A percentile compares a stretch with the other conserved stretches of the same genome.
Evolutionary conservation across 1,284 basidiomycete species (phyloP).

Genomic region (Ganoderma resinaceum): DNA sequence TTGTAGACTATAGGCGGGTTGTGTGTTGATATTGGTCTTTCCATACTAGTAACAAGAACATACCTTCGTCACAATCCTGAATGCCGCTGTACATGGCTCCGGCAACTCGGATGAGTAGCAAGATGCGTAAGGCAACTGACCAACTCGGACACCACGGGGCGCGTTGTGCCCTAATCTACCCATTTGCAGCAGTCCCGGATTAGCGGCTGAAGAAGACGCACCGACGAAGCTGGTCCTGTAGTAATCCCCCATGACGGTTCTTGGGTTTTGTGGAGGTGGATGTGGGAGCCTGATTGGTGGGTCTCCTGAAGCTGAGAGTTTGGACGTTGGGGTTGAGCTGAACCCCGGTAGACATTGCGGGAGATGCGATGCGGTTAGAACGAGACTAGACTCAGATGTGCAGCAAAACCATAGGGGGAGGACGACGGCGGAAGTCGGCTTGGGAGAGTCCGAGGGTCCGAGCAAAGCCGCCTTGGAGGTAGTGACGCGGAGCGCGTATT

Average conservation of each 20-base stretch:
- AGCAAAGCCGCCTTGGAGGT: too few species aligned
- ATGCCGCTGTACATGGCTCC: constrained; percentile 97
- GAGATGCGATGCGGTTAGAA: not conserved
- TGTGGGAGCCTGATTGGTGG: constrained; percentile 39
- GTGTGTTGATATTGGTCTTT: constrained; percentile 8
- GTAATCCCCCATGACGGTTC: constrained; percentile 65
- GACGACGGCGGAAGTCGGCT: constrained; percentile 6
- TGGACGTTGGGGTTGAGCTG: constrained; percentile 46
- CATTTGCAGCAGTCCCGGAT: not conserved
- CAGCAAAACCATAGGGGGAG: constrained; percentile 11
- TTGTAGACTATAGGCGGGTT: constrained; percentile 81
- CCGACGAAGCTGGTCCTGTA: constrained; percentile 82
- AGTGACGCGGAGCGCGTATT: constrained; percentile 2
- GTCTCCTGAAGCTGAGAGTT: constrained; percentile 63
- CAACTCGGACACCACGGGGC: constrained; percentile 87
- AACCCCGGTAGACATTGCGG: constrained; percentile 32
- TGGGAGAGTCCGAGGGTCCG: not conserved
- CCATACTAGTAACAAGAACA: constrained; percentile 20
- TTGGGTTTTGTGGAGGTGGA: constrained; percentile 41
- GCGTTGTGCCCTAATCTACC: constrained; percentile 58
- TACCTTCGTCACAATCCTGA: constrained; percentile 97
- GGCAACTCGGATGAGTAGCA: constrained; percentile 84
- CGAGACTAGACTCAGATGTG: not conserved
- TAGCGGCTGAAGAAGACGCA: constrained; percentile 34
- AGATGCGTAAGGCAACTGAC: constrained; percentile 82